A percentile compares a stretch with the other conserved stretches of the same genome.
Conservation (phyloP, 2,329 filamentous ascomycete genomes). For the Trichoderma sp. region DNA sequence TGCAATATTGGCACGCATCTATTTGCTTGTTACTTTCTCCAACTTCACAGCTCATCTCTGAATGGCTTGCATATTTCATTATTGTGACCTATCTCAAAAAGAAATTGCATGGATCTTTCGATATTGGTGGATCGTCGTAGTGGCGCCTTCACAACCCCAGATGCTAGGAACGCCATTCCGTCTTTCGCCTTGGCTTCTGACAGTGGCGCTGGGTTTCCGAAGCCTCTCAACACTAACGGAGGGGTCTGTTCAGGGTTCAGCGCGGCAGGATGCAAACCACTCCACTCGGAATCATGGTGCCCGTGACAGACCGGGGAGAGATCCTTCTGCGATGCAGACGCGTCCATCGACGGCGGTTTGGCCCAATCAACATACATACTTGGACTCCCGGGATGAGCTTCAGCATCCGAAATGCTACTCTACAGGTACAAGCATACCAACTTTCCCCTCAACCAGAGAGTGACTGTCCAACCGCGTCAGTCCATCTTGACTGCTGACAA, state of each 20-base stretch:
- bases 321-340: slow-evolving; percentile 6
- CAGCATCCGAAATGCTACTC: not conserved
- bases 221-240: slow-evolving; percentile 22
- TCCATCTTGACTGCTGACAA: slow-evolving; percentile 12
- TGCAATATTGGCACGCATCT: not conserved
- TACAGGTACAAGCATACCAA: not conserved
- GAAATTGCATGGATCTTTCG: not conserved
- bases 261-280: slow-evolving; percentile 8
- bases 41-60: not conserved
- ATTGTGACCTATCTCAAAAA: not conserved
- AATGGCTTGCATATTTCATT: not conserved
- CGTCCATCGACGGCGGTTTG: not conserved
- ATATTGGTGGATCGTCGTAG: slow-evolving; percentile 18
- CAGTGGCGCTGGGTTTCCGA: slow-evolving; percentile 25
- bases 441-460: not conserved
- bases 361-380: slow-evolving; percentile 2
- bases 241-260: slow-evolving; percentile 21
- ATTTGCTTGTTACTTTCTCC: not conserved
- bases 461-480: not conserved
- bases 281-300: slow-evolving; percentile 11
- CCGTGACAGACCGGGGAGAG: slow-evolving; percentile 1
- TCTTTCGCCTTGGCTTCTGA: slow-evolving; percentile 22
- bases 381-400: not conserved
- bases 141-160: slow-evolving; percentile 21
- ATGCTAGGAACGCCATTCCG: slow-evolving; percentile 21